Evolutionary conservation across 805 yeast species (phyloP).

Genomic region (Pichia kluyveri): DNA sequence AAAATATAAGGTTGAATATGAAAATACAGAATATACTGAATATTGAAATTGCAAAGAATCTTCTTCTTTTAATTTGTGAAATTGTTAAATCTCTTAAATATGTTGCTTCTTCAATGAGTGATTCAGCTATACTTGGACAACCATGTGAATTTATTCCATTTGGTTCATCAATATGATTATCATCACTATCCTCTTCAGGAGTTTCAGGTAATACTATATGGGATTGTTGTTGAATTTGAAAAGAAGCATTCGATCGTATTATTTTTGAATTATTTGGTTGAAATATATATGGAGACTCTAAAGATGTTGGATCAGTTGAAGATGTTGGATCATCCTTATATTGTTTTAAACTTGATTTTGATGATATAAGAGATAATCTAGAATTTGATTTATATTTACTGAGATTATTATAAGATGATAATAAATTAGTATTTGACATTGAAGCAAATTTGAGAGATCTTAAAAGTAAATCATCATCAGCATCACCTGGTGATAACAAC

Average conservation of each 20-base stretch:
- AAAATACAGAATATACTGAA: slow-evolving; percentile 39
- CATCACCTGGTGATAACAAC: slow-evolving; percentile 3
- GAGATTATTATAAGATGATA: neutral
- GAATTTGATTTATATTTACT: neutral
- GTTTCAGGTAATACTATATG: neutral
- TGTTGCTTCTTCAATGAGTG: slow-evolving; percentile 20
- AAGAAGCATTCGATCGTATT: neutral
- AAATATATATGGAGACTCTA: neutral
- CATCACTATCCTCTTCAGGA: neutral
- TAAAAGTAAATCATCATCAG: slow-evolving; percentile 4
- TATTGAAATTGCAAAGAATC: slow-evolving; percentile 24
- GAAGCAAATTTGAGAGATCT: slow-evolving; percentile 5
- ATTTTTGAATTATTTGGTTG: slow-evolving; percentile 1
- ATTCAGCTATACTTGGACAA: slow-evolving; percentile 14
- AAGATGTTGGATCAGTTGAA: neutral
- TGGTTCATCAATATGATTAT: too few relatives aligned
- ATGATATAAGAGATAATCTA: neutral
- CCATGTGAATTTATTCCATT: neutral
- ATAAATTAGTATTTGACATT: neutral
- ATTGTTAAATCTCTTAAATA: slow-evolving; percentile 21
- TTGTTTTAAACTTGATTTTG: neutral
- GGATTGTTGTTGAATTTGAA: neutral
- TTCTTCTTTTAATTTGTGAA: slow-evolving; percentile 22
- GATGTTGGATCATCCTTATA: slow-evolving; percentile 4
- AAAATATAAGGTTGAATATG: slow-evolving; percentile 56